Base-by-base conservation (phyloP, 2,329 filamentous ascomycete genomes). In the Bipolaris victoriae region DNA sequence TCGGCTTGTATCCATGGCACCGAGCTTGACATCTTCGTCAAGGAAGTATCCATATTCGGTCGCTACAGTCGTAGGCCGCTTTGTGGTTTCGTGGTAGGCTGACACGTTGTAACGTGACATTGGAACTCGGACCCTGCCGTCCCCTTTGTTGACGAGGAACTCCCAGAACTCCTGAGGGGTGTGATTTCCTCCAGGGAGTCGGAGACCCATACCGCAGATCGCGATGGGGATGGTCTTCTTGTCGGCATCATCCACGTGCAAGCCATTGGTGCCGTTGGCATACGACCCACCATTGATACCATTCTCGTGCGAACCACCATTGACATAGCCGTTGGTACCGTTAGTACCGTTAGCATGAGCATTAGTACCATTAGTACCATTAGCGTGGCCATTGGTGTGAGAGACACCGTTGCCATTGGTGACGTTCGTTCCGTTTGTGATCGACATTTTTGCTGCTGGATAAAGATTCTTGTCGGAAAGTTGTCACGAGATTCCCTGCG, bases 111-210 rank as follows among this genome's bases (percentile, higher is more conserved):
- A 62, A 2, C 61, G 49, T 1, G 22, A 11, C 2, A 16, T 16
- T n/a, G 58, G 58, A 5, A 64, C 29, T 11, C 11, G n/a, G 6
- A 29, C 7, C 18, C 44, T 33, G 2, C 31, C 59, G 18, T 54
- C 49, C 5, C 49, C 13, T 11, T 37, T 22, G 20, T 43, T 26
- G 2, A 44, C 6, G 9, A 72, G 62, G 26, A 77, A 58, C 3
- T 75, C 60, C 75, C 75, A 78, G 11, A 76, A 68, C 1, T 69
- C 63, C 35, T 57, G 13, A 2, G 58, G 41, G 5, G 50, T 43
- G 15, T 29, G 24, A 11, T 63, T 43, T 1, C 61, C 62, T 1
- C 71, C 65, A 5, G 64, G 64, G 2, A 72, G 60, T 7, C 71
- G 62, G 18, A 43, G 49, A 3, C 64, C 68, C 58, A 73, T 66